Evolutionary conservation across 805 yeast genomes (phyloP), one percentile per base, ranked within the genome.

Genomic region (Novakomyces olei): DNA sequence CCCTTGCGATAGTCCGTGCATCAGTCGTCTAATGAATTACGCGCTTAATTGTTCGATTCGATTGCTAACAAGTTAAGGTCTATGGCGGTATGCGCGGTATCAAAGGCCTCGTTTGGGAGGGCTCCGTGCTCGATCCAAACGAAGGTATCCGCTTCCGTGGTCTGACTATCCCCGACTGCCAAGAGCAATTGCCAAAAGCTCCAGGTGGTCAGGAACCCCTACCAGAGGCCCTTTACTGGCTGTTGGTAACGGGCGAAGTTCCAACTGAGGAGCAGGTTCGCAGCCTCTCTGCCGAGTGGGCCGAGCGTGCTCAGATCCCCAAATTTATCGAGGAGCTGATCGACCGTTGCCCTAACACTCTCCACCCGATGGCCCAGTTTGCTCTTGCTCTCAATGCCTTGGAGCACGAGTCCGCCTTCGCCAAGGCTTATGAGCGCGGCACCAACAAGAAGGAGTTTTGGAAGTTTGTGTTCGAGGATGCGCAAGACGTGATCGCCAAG

Each of bases 321-420:
- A 69, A 69, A 49, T 83, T 76, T 53, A 85, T 76, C 42, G 63
- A 60, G 47, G 73, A 70, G 46, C 55, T 75, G 39, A 61, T 76
- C 44, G 81, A 75, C 63, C 63, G 67, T 49, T 63, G 74, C 43
- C 91, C 91, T 51, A 61, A 71, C 39, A 57, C 67, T 51, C 62
- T 77, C 49, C 88, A 77, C 58, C 88, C 91, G 58, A 76, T 76
- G 91, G 83, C 91, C 35, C 91, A 76, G 61, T 72, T 76, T 51
- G 70, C 81, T 42, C 73, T 77, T 53, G 91, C 85, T 30, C 65
- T 76, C 36, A 73, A 70, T 40, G 81, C 88, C 33, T 62, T 76
- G 49, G 85, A 76, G 63, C 61, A 72, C 39, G 88, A 77, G 60
- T 75, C 85, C 35, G 71, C 69, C 49, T 76, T 75, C 50, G 73